Evolutionary conservation across 257 asterid species (phyloP), one percentile per base, ranked within the genome.

Genomic region (Cinchona pubescens): DNA sequence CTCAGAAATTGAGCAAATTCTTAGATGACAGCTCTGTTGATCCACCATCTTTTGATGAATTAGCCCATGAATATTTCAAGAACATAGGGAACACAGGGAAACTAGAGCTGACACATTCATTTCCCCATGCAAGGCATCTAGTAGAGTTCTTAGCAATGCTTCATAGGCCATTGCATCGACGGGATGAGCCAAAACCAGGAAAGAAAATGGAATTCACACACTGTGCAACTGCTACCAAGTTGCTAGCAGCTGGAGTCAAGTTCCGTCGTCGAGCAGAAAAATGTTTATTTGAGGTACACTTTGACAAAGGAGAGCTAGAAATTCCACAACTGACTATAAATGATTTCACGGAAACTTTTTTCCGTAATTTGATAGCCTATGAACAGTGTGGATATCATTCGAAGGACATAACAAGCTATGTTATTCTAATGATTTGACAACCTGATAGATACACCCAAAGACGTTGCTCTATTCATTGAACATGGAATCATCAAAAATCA

Each of bases 391-490:
- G 79, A 3, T 76, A 71, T 76, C 25, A 61, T 23, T 62, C 76
- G 25, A 68, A 59, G 32, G 45, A 79, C 13, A 79, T 79, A 9
- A 83, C 83, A 11, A 79, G 83, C 74, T 83, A 83, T 43, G 77
- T 79, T 48, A 69, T 79, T 43, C 78, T 83, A 18, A 67, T 83
- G 82, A n/a, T n/a, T n/a, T n/a, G 86, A 83, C 71, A 71, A 78
- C 73, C 45, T 83, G 60, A 79, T 83, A 72, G 67, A 82, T 79
- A 76, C 83, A 12, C 15, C 25, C 14, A 37, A 65, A 32, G 83
- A 82, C 69, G 86, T 82, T 14, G 79, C 60, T 25, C 23, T 76
- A 29, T 83, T 82, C 25, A 66, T 73, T 15, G 9, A 46, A 0
- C 23, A 23, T 12, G 74, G 61, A 32, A 76, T 79, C 43, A 58